Base-by-base conservation (phyloP, 768 basidiomycete species). In the Leccinum boreale region DNA sequence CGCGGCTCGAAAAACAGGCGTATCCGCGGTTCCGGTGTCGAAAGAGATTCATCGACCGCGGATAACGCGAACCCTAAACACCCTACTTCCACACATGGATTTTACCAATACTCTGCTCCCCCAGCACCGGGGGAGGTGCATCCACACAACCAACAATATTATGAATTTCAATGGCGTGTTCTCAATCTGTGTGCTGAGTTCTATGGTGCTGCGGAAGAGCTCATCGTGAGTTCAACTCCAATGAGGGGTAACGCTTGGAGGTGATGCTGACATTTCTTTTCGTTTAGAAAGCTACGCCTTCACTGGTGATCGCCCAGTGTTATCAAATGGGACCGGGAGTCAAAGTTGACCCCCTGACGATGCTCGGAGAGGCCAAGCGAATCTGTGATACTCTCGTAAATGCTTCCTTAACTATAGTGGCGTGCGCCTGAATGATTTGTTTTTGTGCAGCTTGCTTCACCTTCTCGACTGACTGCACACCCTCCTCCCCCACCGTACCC, bases 111-210 rank as follows among this genome's bases (percentile, higher is more conserved):
- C 48, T 70, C 74, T 44, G 70, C 70, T 50, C 73, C 77, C 28
- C 75, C 79, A 48, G 71, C 74, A 28, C 71, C 79, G 24, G 75
- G 81, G 12, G 78, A 78, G 47, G 75, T 85, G 24, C 82, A 81
- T 56, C 76, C 84, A 3, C 83, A 86, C 61, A 89, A 89, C 67
- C 86, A 89, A 60, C 84, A 85, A 65, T 91, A 89, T 70, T 90
- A 89, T 70, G 89, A 92, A 67, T 92, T 92, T 66, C 90, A 92
- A 69, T 92, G 90, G 90, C 84, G 89, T 54, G 83, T 90, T 42
- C 70, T 92, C 57, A 90, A 90, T 65, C 75, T 92, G 42, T 92
- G 90, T 70, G 85, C 88, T 1, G 90, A 92, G 68, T 92, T 92
- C 69, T 92, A 92, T 73, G 86, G 84, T 26, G 90, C 90, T 6